phyloP scores from a whole-genome alignment of 495 filamentous ascomycete species.

The Aspergillus funiculosus region DNA sequence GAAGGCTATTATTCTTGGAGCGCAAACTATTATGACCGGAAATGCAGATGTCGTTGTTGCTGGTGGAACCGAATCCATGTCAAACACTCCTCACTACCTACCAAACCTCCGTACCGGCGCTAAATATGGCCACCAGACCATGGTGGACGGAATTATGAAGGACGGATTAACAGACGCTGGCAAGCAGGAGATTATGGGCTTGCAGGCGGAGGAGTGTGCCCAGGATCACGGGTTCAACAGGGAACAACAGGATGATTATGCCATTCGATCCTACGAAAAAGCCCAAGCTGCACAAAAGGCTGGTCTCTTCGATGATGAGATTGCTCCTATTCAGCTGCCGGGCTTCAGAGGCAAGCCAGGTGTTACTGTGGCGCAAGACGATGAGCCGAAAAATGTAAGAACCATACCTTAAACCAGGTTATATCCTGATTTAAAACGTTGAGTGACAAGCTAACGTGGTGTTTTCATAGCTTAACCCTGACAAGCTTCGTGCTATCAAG shows the following conservation, averaged over 20 bases:
- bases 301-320: constrained; percentile 77
- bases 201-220: constrained; percentile 88
- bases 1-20: constrained; percentile 90
- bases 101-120: constrained; percentile 72
- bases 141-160: constrained; percentile 86
- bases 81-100: constrained; percentile 94
- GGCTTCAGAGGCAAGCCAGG: constrained; percentile 86
- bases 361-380: constrained; percentile 74
- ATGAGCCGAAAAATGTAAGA: constrained; percentile 85
- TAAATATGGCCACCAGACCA: constrained; percentile 81
- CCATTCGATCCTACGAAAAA: constrained; percentile 85
- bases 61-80: constrained; percentile 96
- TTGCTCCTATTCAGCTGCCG: constrained; percentile 80
- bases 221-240: constrained; percentile 73
- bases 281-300: constrained; percentile 76
- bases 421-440: background rate
- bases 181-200: constrained; percentile 89
- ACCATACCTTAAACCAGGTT: background rate
- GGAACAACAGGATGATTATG: constrained; percentile 86
- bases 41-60: constrained; percentile 85
- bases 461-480: constrained; percentile 66
- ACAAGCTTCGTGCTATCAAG: constrained; percentile 78
- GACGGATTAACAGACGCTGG: constrained; percentile 88
- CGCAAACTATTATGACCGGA: constrained; percentile 94
- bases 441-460: background rate